Evolutionary conservation across 768 basidiomycete species (phyloP).

Genomic region (Trichaptum fuscoviolaceum): DNA sequence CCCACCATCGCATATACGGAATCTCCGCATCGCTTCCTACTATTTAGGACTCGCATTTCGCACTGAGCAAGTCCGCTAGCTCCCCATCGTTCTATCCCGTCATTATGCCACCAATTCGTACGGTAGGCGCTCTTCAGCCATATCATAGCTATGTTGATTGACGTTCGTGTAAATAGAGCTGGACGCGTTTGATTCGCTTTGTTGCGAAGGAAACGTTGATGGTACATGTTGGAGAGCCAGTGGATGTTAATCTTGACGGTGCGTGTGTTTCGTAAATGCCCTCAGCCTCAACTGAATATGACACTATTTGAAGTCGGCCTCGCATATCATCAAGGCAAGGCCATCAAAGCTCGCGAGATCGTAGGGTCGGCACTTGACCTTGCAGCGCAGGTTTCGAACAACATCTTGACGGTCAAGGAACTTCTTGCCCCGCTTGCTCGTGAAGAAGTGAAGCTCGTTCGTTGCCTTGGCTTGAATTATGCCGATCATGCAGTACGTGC

Average conservation of each 20-base stretch:
- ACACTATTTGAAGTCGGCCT: slow-evolving; percentile 41
- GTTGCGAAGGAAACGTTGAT: slow-evolving; percentile 68
- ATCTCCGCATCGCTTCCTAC: background rate
- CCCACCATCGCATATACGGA: background rate
- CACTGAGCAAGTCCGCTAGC: background rate
- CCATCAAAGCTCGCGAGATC: slow-evolving; percentile 69
- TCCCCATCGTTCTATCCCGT: slow-evolving; percentile 9
- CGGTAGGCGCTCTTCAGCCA: slow-evolving; percentile 32
- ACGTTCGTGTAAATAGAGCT: slow-evolving; percentile 39
- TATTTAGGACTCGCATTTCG: background rate
- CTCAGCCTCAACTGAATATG: background rate
- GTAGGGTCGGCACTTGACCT: slow-evolving; percentile 64
- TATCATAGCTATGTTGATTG: background rate
- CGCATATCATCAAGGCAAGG: slow-evolving; percentile 46
- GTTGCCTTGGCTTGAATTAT: slow-evolving; percentile 80
- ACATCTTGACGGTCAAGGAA: slow-evolving; percentile 61
- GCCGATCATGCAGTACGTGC: slow-evolving; percentile 71
- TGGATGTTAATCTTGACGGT: slow-evolving; percentile 65
- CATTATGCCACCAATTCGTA: slow-evolving; percentile 54
- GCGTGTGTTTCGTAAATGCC: slow-evolving; percentile 10
- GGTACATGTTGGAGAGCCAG: slow-evolving; percentile 74
- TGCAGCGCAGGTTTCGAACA: slow-evolving; percentile 55
- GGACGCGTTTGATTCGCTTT: slow-evolving; percentile 81
- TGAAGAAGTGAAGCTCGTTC: slow-evolving; percentile 62
- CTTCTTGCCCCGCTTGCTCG: slow-evolving; percentile 65